Evolutionary conservation across 495 filamentous ascomycete genomes (phyloP).

Genomic region (Pseudomonodictys pantanalensis): DNA sequence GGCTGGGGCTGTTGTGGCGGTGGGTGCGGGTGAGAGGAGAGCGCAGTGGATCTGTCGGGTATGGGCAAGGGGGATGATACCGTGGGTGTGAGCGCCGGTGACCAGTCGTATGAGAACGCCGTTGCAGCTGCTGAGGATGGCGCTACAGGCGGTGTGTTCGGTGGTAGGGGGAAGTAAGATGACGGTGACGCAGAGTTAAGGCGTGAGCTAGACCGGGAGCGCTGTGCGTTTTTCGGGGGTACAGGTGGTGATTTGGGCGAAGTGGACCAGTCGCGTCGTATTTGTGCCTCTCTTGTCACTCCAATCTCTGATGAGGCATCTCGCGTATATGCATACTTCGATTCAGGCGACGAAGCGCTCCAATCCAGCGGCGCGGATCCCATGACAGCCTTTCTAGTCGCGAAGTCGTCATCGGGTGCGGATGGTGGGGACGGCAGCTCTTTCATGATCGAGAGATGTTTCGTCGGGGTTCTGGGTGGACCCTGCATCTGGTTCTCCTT

Average conservation of each 20-base stretch:
- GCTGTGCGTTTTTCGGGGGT: too few species aligned
- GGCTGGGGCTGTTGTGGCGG: background rate
- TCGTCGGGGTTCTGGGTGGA: background rate
- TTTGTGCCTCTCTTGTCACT: background rate
- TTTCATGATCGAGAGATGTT: slow-evolving; percentile 18
- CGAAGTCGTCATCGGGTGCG: slow-evolving; percentile 6
- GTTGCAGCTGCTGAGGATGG: too few species aligned
- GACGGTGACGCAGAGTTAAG: too few species aligned
- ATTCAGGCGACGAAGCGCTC: background rate
- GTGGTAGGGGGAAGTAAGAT: background rate
- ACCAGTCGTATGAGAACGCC: too few species aligned
- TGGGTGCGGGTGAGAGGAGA: background rate
- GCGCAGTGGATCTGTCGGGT: background rate
- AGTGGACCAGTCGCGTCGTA: background rate
- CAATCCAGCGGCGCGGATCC: background rate
- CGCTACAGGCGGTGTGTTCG: too few species aligned
- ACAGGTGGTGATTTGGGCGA: background rate
- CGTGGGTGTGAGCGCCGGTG: background rate
- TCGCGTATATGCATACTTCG: too few species aligned
- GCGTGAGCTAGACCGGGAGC: too few species aligned
- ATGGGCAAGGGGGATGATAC: background rate
- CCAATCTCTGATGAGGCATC: too few species aligned
- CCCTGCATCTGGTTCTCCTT: background rate
- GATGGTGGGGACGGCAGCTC: slow-evolving; percentile 24
- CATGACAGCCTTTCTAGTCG: background rate